These are phyloP conservation scores for Globisporangium emineosum DNA, from an alignment of 352 stramenopile genomes.

Conservation along the genomic window DNA sequence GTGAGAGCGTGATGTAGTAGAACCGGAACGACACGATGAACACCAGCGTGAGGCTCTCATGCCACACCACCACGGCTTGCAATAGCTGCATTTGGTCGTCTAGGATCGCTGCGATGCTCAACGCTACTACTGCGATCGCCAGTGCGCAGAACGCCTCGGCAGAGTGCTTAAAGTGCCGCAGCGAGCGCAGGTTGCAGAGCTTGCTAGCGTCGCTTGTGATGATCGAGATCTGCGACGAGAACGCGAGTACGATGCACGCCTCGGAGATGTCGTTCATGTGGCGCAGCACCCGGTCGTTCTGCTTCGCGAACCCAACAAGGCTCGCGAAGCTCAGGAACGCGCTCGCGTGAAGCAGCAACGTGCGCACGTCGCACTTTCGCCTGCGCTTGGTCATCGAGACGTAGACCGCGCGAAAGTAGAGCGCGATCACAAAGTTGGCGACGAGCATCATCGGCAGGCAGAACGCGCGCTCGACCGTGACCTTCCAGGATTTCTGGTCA, in stretches of 20 bases:
- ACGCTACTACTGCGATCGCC: conserved; percentile 2
- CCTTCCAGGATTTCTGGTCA: not conserved
- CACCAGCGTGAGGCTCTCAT: conserved; percentile 22
- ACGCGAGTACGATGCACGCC: conserved; percentile 19
- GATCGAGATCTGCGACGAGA: conserved; percentile 30
- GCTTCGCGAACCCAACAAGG: conserved; percentile 18
- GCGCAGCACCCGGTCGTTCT: conserved; percentile 8
- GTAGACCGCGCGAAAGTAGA: conserved; percentile 21
- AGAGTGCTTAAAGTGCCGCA: conserved; percentile 21
- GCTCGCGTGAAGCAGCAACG: conserved; percentile 10
- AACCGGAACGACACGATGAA: conserved; percentile 31
- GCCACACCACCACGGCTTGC: not conserved
- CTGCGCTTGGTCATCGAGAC: conserved; percentile 2
- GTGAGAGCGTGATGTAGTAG: conserved; percentile 25
- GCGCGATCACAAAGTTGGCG: conserved; percentile 16
- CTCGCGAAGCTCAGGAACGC: conserved; percentile 14
- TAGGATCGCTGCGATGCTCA: conserved; percentile 8
- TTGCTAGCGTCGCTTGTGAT: conserved; percentile 30
- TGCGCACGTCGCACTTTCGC: conserved; percentile 4
- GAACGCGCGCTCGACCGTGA: conserved; percentile 10
- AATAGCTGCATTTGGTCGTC: not conserved
- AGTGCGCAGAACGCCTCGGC: conserved; percentile 19
- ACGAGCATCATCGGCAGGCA: conserved; percentile 21
- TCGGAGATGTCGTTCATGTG: conserved; percentile 22
- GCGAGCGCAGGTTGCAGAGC: conserved; percentile 22